A percentile compares a stretch with the other conserved stretches of the same genome.
Conservation (phyloP, 768 basidiomycete species). For the Exidia glandulosa region DNA sequence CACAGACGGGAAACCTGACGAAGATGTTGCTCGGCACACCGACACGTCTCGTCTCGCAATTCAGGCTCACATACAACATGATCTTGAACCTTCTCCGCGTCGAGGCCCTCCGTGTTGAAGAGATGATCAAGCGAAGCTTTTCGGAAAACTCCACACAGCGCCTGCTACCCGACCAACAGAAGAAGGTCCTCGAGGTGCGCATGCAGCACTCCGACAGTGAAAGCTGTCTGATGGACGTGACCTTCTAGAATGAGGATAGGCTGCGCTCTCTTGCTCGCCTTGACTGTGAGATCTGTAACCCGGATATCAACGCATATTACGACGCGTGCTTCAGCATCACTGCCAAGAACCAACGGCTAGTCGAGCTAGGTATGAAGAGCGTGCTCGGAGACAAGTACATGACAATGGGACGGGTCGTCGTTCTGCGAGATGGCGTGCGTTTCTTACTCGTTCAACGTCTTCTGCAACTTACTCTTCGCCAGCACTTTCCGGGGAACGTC, state of each 20-base stretch:
- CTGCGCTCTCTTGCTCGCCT: slow-evolving; percentile 54
- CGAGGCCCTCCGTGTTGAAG: slow-evolving; percentile 90
- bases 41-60: slow-evolving; percentile 87
- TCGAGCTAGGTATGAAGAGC: slow-evolving; percentile 47
- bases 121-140: slow-evolving; percentile 99
- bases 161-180: slow-evolving; percentile 86
- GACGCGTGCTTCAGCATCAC: slow-evolving; percentile 55
- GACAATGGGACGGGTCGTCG: slow-evolving; percentile 63
- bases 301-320: slow-evolving; percentile 69
- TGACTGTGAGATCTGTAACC: slow-evolving; percentile 53
- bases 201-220: not conserved
- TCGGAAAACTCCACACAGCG: slow-evolving; percentile 95
- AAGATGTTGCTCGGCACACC: slow-evolving; percentile 94
- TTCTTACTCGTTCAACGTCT: not conserved
- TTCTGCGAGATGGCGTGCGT: slow-evolving; percentile 73
- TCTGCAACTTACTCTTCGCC: not conserved
- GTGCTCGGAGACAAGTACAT: slow-evolving; percentile 61
- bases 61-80: slow-evolving; percentile 98
- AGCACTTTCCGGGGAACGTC: slow-evolving; percentile 68
- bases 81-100: slow-evolving; percentile 93
- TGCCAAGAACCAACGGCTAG: slow-evolving; percentile 47
- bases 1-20: slow-evolving; percentile 58
- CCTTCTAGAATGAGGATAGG: slow-evolving; percentile 54
- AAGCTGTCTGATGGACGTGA: slow-evolving; percentile 1
- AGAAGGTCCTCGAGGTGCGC: slow-evolving; percentile 69